Evolutionary conservation across 352 stramenopile species (phyloP).

Genomic region (Phytophthora pisi): DNA sequence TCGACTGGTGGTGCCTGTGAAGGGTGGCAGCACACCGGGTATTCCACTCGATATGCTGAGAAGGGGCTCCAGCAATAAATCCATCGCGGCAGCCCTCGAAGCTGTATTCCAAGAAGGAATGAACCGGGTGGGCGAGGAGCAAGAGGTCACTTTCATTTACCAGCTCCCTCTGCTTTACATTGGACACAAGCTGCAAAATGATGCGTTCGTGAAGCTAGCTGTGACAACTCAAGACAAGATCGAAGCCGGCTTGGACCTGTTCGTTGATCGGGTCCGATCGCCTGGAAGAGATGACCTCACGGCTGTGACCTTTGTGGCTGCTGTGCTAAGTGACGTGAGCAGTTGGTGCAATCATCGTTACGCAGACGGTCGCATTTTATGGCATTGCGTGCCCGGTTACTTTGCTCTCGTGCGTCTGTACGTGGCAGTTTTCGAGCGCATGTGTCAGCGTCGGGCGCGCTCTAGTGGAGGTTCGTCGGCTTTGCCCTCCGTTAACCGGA

Average conservation of each 20-base stretch:
- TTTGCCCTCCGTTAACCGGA: constrained; percentile 56
- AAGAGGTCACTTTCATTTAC: constrained; percentile 62
- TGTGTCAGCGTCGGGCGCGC: constrained; percentile 73
- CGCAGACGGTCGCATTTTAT: constrained; percentile 50
- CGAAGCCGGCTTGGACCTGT: constrained; percentile 50
- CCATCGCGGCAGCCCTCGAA: constrained; percentile 43
- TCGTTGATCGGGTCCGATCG: constrained; percentile 62
- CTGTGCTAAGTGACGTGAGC: constrained; percentile 65
- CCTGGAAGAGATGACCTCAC: constrained; percentile 69
- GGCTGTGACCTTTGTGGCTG: constrained; percentile 70
- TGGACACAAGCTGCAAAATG: constrained; percentile 51
- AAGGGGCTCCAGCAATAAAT: constrained; percentile 39
- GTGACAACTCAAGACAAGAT: constrained; percentile 53
- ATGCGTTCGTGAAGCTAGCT: constrained; percentile 42
- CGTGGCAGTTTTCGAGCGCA: constrained; percentile 71
- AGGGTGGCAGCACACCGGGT: constrained; percentile 26
- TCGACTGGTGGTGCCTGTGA: constrained; percentile 39
- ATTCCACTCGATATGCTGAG: constrained; percentile 53
- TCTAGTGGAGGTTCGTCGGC: constrained; percentile 31
- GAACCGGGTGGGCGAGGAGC: constrained; percentile 41
- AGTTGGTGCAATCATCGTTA: constrained; percentile 61
- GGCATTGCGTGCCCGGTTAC: constrained; percentile 84
- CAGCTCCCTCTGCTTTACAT: constrained; percentile 61
- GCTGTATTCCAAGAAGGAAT: constrained; percentile 59
- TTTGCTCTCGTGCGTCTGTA: constrained; percentile 73